phyloP scores from a whole-genome alignment of 495 filamentous ascomycete species.

The Aspergillus leporis region DNA sequence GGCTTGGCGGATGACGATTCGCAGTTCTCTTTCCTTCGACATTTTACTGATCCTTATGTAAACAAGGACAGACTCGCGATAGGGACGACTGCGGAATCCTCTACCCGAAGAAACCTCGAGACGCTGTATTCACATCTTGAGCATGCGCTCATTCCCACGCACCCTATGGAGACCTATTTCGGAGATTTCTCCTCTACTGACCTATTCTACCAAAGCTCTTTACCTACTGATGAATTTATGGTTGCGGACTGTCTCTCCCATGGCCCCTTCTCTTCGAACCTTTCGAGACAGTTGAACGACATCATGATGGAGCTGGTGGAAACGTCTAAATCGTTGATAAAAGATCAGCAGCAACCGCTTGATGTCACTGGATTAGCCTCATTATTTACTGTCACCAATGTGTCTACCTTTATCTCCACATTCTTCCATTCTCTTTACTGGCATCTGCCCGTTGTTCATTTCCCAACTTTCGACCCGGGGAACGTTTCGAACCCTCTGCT shows the following conservation, averaged over 20 bases:
- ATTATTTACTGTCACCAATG: constrained; percentile 33
- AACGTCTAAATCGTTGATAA: constrained; percentile 34
- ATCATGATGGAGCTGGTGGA: constrained; percentile 33
- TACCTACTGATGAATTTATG: constrained; percentile 20
- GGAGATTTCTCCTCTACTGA: constrained; percentile 16
- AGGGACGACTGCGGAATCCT: constrained; percentile 36
- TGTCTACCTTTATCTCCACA: constrained; percentile 35
- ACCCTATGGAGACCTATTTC: constrained; percentile 20
- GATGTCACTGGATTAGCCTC: constrained; percentile 27
- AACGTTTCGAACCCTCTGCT: constrained; percentile 35
- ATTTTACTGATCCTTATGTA: constrained; percentile 36
- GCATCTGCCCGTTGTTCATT: constrained; percentile 43
- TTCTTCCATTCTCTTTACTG: constrained; percentile 43
- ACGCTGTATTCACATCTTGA: constrained; percentile 34
- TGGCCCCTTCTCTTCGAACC: constrained; percentile 26
- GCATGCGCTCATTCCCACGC: constrained; percentile 30
- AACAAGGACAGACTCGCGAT: constrained; percentile 38
- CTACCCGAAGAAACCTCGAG: constrained; percentile 34
- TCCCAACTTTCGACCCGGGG: constrained; percentile 39
- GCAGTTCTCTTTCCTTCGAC: constrained; percentile 35
- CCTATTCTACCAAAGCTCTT: constrained; percentile 18
- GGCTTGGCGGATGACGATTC: constrained; percentile 36
- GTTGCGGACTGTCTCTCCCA: constrained; percentile 22
- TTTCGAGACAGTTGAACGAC: constrained; percentile 33
- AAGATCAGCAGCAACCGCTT: constrained; percentile 8